phyloP scores from a whole-genome alignment of 352 stramenopile species.

The Globisporangium acanthophoron region DNA sequence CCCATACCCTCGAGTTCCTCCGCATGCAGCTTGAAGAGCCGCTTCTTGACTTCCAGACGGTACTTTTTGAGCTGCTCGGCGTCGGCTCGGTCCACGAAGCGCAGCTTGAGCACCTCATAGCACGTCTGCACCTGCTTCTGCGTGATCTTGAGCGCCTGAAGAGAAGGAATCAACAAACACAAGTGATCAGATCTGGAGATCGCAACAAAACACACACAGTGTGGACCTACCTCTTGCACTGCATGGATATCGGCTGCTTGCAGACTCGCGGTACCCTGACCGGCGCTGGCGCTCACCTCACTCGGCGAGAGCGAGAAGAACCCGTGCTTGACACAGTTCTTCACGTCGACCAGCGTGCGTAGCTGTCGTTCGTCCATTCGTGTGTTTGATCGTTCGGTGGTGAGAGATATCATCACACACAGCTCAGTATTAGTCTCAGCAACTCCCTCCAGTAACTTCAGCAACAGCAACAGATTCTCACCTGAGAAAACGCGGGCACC shows the following conservation, averaged over 20 bases:
- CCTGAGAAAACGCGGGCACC: conserved; percentile 58
- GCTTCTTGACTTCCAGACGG: conserved; percentile 79
- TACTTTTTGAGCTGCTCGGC: conserved; percentile 55
- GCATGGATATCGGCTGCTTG: conserved; percentile 44
- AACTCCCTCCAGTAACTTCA: not conserved
- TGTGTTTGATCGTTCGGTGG: not conserved
- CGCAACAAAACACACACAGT: not conserved
- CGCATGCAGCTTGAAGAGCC: conserved; percentile 55
- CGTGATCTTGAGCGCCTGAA: conserved; percentile 68
- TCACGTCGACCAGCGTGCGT: conserved; percentile 63
- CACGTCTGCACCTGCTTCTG: conserved; percentile 72
- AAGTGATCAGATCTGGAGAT: not conserved
- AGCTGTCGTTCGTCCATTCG: conserved; percentile 24
- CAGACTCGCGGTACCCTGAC: conserved; percentile 32
- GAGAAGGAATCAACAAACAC: not conserved
- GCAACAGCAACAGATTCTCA: not conserved
- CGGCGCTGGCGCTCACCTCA: conserved; percentile 12
- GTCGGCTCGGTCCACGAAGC: conserved; percentile 44
- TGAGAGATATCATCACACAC: not conserved
- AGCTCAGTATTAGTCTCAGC: not conserved
- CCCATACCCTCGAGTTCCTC: conserved; percentile 76
- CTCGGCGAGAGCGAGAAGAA: conserved; percentile 55
- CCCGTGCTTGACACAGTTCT: conserved; percentile 44
- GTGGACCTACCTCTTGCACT: conserved; percentile 44
- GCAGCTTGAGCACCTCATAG: conserved; percentile 72